Evolutionary conservation across 2,329 filamentous ascomycete species (phyloP).

Genomic region (Aspergillus uvarum): DNA sequence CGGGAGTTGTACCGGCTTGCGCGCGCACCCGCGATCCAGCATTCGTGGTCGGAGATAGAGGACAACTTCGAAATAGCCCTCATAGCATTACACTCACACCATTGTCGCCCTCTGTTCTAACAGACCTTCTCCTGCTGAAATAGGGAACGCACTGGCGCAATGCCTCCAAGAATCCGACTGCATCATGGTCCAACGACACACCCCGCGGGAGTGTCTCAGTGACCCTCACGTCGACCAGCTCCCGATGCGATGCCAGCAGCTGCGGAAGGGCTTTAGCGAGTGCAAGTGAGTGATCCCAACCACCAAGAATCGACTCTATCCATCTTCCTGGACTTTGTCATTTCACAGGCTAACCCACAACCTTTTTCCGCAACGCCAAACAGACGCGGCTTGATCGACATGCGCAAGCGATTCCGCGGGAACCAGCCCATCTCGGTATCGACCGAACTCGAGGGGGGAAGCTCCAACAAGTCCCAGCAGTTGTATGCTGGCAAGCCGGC

Average conservation of each 20-base stretch:
- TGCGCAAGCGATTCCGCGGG: conserved; percentile 96
- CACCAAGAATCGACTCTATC: too few species aligned
- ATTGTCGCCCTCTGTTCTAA: conserved; percentile 16
- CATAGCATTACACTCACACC: neutral
- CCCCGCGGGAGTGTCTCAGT: conserved; percentile 82
- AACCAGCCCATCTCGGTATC: conserved; percentile 79
- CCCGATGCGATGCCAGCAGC: conserved; percentile 83
- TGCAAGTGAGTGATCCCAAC: conserved; percentile 62
- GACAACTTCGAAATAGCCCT: neutral
- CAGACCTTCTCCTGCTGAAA: conserved; percentile 2
- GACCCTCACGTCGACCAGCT: conserved; percentile 77
- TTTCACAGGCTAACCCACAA: too few species aligned
- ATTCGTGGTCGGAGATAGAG: too few species aligned
- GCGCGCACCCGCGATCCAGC: too few species aligned
- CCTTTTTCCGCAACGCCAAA: neutral
- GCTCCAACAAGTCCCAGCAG: conserved; percentile 56
- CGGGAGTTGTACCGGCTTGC: too few species aligned
- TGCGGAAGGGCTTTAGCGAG: conserved; percentile 88
- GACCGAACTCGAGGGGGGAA: conserved; percentile 59
- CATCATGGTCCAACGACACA: conserved; percentile 87
- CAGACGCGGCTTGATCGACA: conserved; percentile 85
- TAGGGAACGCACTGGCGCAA: conserved; percentile 86
- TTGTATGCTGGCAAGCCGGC: conserved; percentile 77
- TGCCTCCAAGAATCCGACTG: conserved; percentile 97
- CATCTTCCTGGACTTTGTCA: too few species aligned